These are phyloP conservation scores for Cardamine occulta DNA, from an alignment of 345 rosid genomes.

Conservation along the genomic window DNA sequence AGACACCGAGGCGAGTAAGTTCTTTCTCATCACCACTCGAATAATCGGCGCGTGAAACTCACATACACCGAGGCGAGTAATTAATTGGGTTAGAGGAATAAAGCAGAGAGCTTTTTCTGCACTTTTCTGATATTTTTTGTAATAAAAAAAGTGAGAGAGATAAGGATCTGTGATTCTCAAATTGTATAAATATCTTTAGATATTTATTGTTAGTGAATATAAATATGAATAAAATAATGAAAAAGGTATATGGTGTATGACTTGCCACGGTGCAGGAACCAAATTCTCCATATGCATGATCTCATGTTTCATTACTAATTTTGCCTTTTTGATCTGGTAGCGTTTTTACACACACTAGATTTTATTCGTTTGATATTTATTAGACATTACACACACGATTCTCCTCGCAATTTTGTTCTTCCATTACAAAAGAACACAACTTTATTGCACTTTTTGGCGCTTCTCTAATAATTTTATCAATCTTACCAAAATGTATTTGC, in stretches of 20 bases:
- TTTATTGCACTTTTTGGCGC: slow-evolving; percentile 21
- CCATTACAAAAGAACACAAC: background rate
- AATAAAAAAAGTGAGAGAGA: slow-evolving; percentile 27
- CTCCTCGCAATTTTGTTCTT: background rate
- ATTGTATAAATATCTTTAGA: slow-evolving; percentile 37
- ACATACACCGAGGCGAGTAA: background rate
- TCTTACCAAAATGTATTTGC: background rate
- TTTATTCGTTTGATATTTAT: slow-evolving; percentile 19
- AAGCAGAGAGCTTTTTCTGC: slow-evolving; percentile 36
- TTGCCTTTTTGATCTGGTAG: slow-evolving; percentile 27
- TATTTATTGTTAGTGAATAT: slow-evolving; percentile 17
- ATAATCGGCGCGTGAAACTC: background rate
- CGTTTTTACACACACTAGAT: background rate
- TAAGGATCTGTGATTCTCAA: slow-evolving; percentile 36
- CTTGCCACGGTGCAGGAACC: slow-evolving; percentile 42
- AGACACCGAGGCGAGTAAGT: slow-evolving; percentile 34
- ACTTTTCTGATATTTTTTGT: slow-evolving; percentile 18
- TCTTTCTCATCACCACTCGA: background rate
- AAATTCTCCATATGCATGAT: slow-evolving; percentile 30
- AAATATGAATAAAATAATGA: background rate
- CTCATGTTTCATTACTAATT: slow-evolving; percentile 26
- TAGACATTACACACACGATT: too few species aligned
- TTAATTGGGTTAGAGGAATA: slow-evolving; percentile 39
- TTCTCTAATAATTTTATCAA: background rate
- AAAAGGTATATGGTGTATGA: slow-evolving; percentile 30